Evolutionary conservation across 768 basidiomycete species (phyloP), one percentile per base, ranked within the genome.

Genomic region (Trametes elegans): DNA sequence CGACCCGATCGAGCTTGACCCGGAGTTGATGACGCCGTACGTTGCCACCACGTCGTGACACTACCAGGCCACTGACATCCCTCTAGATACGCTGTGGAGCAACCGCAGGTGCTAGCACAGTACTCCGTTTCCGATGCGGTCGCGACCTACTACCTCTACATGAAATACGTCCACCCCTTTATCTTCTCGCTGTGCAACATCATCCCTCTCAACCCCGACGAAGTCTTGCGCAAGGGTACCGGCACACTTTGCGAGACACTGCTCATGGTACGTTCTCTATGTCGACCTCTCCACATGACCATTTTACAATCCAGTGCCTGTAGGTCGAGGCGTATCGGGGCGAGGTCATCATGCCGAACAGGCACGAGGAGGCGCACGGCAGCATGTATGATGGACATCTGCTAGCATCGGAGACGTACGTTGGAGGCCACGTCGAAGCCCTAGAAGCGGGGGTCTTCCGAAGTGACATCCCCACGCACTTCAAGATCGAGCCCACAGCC

Each of bases 91-190:
- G 97, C 97, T 0, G 77, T 92, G 69, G 97, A 98, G 66, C 93
- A 95, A 62, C 97, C 97, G 0, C 95, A 98, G 66, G 71, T 84
- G 1, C 83, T 99, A 16, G 96, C 97, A 0, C 92, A 95, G 66
- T 99, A 99, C 72, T 98, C 97, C 63, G 97, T 99, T 24, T 99
- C 97, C 70, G 97, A 99, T 79, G 97, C 97, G 0, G 97, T 98
- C 9, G 96, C 97, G n/a, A 99, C 97, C 1, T 98, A 99, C 70
- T 98, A 98, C 71, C 81, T 99, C 31, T 98, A 99, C 74, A 99
- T 98, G 97, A 99, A 98, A 94, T 99, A 99, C 64, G 95, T 99
- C 9, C 95, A 98, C 66, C 97, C 97, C 0, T 99, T 99, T 79
- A 92, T 99, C 59, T 99, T 99, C 75, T 98, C 97, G 8, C 74